phyloP scores from a whole-genome alignment of 108 stramenopile genomes.

The Cyclotella cryptica region DNA sequence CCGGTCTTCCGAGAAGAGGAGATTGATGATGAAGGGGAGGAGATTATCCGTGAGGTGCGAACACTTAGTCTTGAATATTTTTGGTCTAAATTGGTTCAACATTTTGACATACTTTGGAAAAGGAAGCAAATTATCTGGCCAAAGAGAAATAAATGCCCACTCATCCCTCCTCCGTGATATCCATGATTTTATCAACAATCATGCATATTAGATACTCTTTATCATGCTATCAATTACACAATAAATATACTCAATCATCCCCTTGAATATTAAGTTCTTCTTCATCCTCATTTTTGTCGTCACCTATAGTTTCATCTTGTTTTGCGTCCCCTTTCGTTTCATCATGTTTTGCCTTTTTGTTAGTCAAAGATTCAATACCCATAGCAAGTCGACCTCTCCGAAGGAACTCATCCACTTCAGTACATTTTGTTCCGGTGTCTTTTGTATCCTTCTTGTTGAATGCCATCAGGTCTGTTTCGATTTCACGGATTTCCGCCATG shows the following conservation, averaged over 20 bases:
- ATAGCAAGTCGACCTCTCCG: no score
- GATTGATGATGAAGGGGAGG: background rate
- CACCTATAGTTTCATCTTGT: no score
- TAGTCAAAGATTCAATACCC: no score
- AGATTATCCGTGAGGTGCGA: background rate
- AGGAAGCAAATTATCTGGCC: conserved; percentile 5
- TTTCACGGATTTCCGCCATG: background rate
- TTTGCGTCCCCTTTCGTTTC: no score
- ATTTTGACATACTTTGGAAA: conserved; percentile 11
- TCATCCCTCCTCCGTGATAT: background rate
- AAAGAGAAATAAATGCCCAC: background rate
- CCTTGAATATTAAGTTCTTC: no score
- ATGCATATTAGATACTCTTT: no score
- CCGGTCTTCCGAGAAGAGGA: background rate
- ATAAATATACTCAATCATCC: no score
- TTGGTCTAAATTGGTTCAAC: conserved; percentile 3
- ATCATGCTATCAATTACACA: no score
- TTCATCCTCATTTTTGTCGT: no score
- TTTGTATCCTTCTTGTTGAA: background rate
- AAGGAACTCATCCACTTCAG: background rate
- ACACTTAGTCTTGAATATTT: conserved; percentile 12
- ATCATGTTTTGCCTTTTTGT: no score
- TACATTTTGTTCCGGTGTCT: background rate
- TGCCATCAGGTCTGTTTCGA: background rate
- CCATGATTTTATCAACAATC: no score